Base-by-base conservation (phyloP, 2,329 filamentous ascomycete genomes). In the Penicillium expansum region DNA sequence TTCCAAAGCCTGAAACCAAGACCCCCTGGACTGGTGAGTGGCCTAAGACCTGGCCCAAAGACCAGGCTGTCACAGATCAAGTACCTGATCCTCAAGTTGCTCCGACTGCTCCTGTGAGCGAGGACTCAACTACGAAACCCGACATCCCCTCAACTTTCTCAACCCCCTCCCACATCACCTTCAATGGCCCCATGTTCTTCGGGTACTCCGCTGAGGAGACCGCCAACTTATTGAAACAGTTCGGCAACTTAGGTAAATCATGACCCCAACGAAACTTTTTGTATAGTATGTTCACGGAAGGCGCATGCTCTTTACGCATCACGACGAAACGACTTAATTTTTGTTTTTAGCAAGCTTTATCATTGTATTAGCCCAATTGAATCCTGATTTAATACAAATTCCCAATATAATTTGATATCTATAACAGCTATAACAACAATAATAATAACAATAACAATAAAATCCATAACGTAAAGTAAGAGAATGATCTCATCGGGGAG, bases 101-200 rank as follows among this genome's bases (percentile, higher is more conserved):
- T 18, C 29, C 22, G 16, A 35, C n/a, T 22, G 33, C 57, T 9
- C 45, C 29, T 20, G 56, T 56, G 53, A 53, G 16, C 45, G 62
- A 42, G 18, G 59, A 56, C 16, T 44, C 20, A 37, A 54, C 55
- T 22, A 18, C 49, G 9, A 48, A 54, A 51, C 42, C 48, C 30
- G 59, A 52, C 59, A 59, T 47, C 2, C 27, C 41, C 11, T 45
- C 53, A 3, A 27, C 38, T 48, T 48, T 58, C 18, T 49, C 62
- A 3, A 38, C 69, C 65, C 45, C 68, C 10, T 84, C 90, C 10
- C 87, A 89, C 65, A 89, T 97, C 83, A 80, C 95, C 0, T 96
- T 97, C 69, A 96, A 90, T 9, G 93, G 93, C 0, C 93, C 93
- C 0, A 92, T 97, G 0, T 97, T 97, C 69, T 91, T 97, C 66